These are phyloP conservation scores for Jamesozyma lodderae DNA, from an alignment of 805 yeast species.

Conservation along the genomic window DNA sequence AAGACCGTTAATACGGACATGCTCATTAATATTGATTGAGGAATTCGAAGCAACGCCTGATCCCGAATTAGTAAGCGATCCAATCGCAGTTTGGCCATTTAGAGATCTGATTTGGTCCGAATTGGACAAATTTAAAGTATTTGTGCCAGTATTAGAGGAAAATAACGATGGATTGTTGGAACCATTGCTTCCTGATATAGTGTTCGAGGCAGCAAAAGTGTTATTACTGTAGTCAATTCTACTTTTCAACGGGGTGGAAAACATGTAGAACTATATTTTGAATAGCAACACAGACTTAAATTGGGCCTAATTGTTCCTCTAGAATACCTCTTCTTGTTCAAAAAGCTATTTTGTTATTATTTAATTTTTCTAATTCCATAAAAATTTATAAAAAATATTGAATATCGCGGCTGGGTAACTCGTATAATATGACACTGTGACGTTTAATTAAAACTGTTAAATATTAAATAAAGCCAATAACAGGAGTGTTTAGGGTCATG, in stretches of 20 bases:
- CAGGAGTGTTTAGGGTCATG: too few species aligned
- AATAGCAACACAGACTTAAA: too few species aligned
- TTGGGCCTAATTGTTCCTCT: too few species aligned
- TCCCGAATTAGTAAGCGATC: background rate
- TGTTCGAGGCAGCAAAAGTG: constrained; percentile 14
- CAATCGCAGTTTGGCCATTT: background rate
- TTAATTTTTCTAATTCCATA: too few species aligned
- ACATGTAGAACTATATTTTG: constrained; percentile 12
- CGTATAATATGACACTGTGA: too few species aligned
- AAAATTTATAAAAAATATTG: too few species aligned
- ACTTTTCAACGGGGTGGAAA: constrained; percentile 29
- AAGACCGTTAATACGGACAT: constrained; percentile 26
- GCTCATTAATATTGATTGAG: constrained; percentile 19
- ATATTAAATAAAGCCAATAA: too few species aligned
- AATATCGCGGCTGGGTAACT: too few species aligned
- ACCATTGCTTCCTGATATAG: constrained; percentile 7
- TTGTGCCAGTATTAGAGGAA: background rate
- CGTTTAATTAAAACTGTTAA: too few species aligned
- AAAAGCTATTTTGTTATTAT: too few species aligned
- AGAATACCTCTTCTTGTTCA: too few species aligned
- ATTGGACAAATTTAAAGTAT: background rate
- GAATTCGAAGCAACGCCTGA: background rate
- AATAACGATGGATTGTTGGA: background rate
- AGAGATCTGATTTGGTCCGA: background rate
- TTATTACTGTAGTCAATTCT: constrained; percentile 22